Percentiles rank a stretch among this genome's conserved stretches.
Evolutionary conservation across 768 basidiomycete genomes (phyloP).

Genomic region (Boletus rufocinnamomeus): DNA sequence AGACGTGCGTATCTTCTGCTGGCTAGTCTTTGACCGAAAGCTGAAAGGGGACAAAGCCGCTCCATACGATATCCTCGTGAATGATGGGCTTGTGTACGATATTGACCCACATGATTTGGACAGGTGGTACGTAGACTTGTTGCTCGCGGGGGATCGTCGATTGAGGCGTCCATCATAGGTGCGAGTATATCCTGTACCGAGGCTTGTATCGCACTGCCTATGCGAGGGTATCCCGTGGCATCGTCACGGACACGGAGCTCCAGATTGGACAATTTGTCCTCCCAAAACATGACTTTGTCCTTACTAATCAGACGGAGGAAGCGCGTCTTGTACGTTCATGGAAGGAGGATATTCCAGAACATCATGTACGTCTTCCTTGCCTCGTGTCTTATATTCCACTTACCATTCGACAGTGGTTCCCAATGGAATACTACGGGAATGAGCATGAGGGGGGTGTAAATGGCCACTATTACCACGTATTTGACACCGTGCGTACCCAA

Average conservation of each 20-base stretch:
- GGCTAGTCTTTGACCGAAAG: constrained; percentile 1
- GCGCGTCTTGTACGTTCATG: constrained; percentile 67
- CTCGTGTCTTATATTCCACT: neutral
- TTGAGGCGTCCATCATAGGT: constrained; percentile 47
- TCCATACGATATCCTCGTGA: constrained; percentile 73
- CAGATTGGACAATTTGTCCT: constrained; percentile 86
- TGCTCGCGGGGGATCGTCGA: neutral
- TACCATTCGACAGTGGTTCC: constrained; percentile 62
- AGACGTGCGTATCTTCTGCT: constrained; percentile 52
- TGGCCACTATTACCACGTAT: constrained; percentile 79
- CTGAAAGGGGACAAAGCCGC: constrained; percentile 47
- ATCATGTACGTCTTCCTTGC: constrained; percentile 51
- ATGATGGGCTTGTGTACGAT: constrained; percentile 79
- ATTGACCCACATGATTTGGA: constrained; percentile 73
- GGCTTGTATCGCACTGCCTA: constrained; percentile 80
- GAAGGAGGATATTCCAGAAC: constrained; percentile 65
- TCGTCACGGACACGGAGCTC: constrained; percentile 88
- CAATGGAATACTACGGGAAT: constrained; percentile 66
- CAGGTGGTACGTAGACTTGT: constrained; percentile 53
- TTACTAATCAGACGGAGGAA: constrained; percentile 57
- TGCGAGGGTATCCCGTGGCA: constrained; percentile 77
- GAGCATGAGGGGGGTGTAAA: constrained; percentile 56
- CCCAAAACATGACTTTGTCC: constrained; percentile 54
- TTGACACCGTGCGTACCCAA: constrained; percentile 55
- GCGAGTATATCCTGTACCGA: constrained; percentile 88